phyloP scores from a whole-genome alignment of 768 basidiomycete species.

The Pleurotus salmoneostramineus region DNA sequence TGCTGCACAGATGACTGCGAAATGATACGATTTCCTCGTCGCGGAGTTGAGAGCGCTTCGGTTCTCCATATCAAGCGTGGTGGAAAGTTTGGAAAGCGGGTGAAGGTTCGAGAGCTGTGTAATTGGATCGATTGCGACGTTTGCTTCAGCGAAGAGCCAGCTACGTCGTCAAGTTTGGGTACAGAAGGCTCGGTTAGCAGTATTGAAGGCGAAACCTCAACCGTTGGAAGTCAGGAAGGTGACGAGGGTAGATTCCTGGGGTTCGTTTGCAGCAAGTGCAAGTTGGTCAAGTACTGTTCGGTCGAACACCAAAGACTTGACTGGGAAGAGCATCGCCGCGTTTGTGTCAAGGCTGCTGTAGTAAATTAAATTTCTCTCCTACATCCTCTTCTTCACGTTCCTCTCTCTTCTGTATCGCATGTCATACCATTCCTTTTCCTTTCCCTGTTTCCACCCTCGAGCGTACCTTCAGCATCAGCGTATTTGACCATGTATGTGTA shows the following conservation, averaged over 20 bases:
- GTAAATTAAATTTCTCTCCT: constrained; percentile 11
- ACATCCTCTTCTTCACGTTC: constrained; percentile 9
- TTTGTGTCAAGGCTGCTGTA: constrained; percentile 37
- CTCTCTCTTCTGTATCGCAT: not conserved
- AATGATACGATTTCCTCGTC: constrained; percentile 74
- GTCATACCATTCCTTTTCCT: not conserved
- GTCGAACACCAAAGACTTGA: constrained; percentile 71
- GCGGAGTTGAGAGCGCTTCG: constrained; percentile 56
- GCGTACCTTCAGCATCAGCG: not conserved
- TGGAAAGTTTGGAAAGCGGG: constrained; percentile 41
- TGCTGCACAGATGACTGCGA: constrained; percentile 80
- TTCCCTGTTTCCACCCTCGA: not conserved
- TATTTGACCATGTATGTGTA: not conserved
- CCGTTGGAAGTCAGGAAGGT: constrained; percentile 24
- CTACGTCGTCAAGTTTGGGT: constrained; percentile 22
- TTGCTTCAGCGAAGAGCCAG: constrained; percentile 47
- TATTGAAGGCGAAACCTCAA: constrained; percentile 18
- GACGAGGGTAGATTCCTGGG: constrained; percentile 32
- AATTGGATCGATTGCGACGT: constrained; percentile 79
- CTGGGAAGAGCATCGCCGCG: constrained; percentile 75
- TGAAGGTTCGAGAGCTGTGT: constrained; percentile 65
- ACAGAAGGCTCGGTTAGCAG: constrained; percentile 42
- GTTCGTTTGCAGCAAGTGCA: constrained; percentile 73
- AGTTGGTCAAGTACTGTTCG: constrained; percentile 75
- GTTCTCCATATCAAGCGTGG: constrained; percentile 63